phyloP scores from a whole-genome alignment of 768 basidiomycete genomes.

The Mycena haematopus region DNA sequence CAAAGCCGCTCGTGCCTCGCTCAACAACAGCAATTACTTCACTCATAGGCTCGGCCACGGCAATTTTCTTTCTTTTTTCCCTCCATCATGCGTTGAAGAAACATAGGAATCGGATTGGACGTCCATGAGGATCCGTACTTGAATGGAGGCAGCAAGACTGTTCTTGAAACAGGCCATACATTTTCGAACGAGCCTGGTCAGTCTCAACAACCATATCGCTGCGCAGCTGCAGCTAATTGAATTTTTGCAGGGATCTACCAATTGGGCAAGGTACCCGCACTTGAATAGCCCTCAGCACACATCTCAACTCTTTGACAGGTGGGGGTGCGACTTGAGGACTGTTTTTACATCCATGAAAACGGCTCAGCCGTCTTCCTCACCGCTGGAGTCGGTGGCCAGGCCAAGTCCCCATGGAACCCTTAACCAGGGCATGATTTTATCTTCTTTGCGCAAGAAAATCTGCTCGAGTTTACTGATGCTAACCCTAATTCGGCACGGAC shows the following conservation, averaged over 20 bases:
- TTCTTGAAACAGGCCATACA: constrained; percentile 68
- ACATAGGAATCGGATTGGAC: constrained; percentile 86
- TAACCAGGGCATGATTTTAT: not conserved
- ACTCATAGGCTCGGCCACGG: constrained; percentile 86
- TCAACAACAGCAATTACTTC: constrained; percentile 65
- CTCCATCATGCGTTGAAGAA: constrained; percentile 18
- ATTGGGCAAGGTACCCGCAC: constrained; percentile 57
- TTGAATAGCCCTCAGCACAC: not conserved
- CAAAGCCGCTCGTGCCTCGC: constrained; percentile 59
- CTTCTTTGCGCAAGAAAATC: too few relatives aligned
- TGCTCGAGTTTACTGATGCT: too few relatives aligned
- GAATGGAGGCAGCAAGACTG: constrained; percentile 64
- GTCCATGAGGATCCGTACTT: constrained; percentile 85
- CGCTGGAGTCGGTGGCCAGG: constrained; percentile 65
- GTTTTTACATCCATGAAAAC: constrained; percentile 68
- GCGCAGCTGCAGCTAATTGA: not conserved
- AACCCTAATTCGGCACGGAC: not conserved
- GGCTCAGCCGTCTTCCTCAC: constrained; percentile 68
- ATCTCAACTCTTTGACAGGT: constrained; percentile 48
- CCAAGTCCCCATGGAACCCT: constrained; percentile 50
- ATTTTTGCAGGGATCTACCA: constrained; percentile 50
- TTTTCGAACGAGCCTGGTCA: constrained; percentile 85
- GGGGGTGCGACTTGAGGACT: constrained; percentile 85
- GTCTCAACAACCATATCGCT: not conserved
- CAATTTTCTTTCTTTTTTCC: constrained; percentile 46